These are phyloP conservation scores for Adansonia digitata DNA, from an alignment of 345 rosid genomes.

Conservation along the genomic window DNA sequence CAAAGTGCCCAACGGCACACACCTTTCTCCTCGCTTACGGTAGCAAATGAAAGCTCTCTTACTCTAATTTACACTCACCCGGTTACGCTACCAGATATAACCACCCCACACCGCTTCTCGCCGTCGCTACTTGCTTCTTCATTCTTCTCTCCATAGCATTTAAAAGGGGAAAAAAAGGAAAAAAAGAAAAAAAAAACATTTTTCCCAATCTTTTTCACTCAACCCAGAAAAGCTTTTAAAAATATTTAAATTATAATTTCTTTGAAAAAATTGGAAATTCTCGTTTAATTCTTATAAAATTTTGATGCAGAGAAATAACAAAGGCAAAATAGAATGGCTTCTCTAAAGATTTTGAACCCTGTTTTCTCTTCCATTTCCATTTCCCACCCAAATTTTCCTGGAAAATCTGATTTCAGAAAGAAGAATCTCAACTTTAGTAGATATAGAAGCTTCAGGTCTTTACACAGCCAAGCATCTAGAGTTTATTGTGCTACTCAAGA, in stretches of 20 bases:
- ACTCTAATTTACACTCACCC: conserved; percentile 23
- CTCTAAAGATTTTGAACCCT: conserved; percentile 38
- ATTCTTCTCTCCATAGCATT: neutral
- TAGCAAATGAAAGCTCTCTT: neutral
- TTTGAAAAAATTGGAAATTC: neutral
- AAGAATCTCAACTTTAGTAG: conserved; percentile 24
- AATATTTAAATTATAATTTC: neutral
- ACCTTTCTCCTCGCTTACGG: conserved; percentile 19
- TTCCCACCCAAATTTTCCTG: conserved; percentile 38
- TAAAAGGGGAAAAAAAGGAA: neutral
- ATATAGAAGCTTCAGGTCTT: conserved; percentile 16
- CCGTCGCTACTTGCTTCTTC: conserved; percentile 1
- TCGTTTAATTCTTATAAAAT: neutral
- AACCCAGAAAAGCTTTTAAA: neutral
- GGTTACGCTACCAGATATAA: conserved; percentile 3
- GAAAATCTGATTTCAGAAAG: conserved; percentile 33
- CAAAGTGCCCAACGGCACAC: conserved; percentile 1
- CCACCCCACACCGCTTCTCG: neutral
- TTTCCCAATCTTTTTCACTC: neutral
- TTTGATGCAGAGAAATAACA: conserved; percentile 7
- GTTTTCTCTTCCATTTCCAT: conserved; percentile 40
- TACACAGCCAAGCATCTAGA: conserved; percentile 23
- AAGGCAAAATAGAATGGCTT: conserved; percentile 33
- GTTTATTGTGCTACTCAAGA: conserved; percentile 48
- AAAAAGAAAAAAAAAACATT: neutral